Base-by-base conservation (phyloP, 1,284 basidiomycete genomes). In the Pholiota adiposa region DNA sequence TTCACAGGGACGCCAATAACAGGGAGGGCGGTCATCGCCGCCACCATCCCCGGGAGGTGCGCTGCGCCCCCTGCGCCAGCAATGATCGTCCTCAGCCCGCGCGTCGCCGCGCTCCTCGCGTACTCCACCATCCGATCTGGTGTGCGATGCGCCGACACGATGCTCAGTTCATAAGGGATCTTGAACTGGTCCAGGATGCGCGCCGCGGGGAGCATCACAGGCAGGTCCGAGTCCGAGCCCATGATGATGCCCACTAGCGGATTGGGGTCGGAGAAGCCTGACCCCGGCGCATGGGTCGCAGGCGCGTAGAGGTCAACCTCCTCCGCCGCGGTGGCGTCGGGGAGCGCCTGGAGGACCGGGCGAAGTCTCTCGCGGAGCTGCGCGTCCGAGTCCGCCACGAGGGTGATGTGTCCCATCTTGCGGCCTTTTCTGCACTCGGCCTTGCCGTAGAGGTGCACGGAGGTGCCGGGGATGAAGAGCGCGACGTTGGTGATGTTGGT, bases 201-300 rank as follows among this genome's bases (percentile, higher is more conserved):
- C 0, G 97, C 93, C 1, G 94, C 94, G 4, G 94, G 89, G 9
- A 94, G 84, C 92, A 99, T 97, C 18, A 90, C 88, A 2, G 94
- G 93, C 34, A 99, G 79, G 73, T 99, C 97, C n/a, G 95, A 97
- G 75, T 99, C 97, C 5, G 95, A 97, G 44, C 97, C 97, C 97
- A 99, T 99, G 74, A 99, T 96, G 66, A 99, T 86, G 1, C 94
- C 93, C 0, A 98, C 93, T 8, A 98, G 82, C 4, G 97, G 96
- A 56, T 88, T 81, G 0, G 78, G 72, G 70, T 92, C 84, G 4
- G 92, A 84, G 68, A 82, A 77, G 6, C 86, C 84, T 51, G 76
- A 74, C n/a, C 80, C 77, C 1, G 78, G 72, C 4, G 64, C 49
- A 21, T 79, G 77, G 0, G 77, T 65, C 1, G 72, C 61, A 0